Evolutionary conservation across 495 filamentous ascomycete species (phyloP).

Genomic region (Peziza echinospora): DNA sequence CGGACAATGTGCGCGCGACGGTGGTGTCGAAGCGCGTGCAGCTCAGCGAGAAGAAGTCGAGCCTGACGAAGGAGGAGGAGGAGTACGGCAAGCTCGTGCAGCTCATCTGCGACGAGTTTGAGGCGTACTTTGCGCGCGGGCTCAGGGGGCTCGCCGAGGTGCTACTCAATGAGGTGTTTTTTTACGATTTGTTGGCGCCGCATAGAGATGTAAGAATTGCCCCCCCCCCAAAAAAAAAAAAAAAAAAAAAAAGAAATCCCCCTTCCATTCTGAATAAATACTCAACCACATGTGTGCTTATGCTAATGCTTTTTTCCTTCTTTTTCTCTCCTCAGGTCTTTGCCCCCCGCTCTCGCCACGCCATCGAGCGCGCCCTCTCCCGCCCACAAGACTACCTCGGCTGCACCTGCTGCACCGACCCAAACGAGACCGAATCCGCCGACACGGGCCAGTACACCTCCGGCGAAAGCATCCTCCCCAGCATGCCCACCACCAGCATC

Average conservation of each 20-base stretch:
- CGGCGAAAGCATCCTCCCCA: conserved; percentile 27
- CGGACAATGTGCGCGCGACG: conserved; percentile 55
- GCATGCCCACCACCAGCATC: conserved; percentile 57
- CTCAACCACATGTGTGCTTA: too few species aligned
- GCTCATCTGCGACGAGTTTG: conserved; percentile 33
- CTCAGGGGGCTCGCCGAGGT: conserved; percentile 36
- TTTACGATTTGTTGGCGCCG: conserved; percentile 63
- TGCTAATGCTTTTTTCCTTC: too few species aligned
- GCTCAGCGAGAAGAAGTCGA: conserved; percentile 57
- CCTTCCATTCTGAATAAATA: too few species aligned
- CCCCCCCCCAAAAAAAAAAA: not conserved
- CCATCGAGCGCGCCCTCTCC: conserved; percentile 59
- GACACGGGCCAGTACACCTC: not conserved
- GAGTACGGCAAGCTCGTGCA: conserved; percentile 58
- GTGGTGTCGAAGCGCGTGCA: conserved; percentile 73
- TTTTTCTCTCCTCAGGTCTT: conserved; percentile 31
- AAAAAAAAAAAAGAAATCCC: too few species aligned
- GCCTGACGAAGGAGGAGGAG: conserved; percentile 49
- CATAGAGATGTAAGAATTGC: conserved; percentile 36
- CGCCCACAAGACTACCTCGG: conserved; percentile 70
- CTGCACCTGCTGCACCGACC: conserved; percentile 39
- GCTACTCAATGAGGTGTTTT: conserved; percentile 58
- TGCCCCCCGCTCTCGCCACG: conserved; percentile 52
- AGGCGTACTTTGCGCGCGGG: conserved; percentile 29
- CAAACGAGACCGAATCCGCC: conserved; percentile 18